Percentiles rank a stretch among this genome's conserved stretches.
phyloP scores from a whole-genome alignment of 108 stramenopile species.

The Fragilariopsis cylindrus region DNA sequence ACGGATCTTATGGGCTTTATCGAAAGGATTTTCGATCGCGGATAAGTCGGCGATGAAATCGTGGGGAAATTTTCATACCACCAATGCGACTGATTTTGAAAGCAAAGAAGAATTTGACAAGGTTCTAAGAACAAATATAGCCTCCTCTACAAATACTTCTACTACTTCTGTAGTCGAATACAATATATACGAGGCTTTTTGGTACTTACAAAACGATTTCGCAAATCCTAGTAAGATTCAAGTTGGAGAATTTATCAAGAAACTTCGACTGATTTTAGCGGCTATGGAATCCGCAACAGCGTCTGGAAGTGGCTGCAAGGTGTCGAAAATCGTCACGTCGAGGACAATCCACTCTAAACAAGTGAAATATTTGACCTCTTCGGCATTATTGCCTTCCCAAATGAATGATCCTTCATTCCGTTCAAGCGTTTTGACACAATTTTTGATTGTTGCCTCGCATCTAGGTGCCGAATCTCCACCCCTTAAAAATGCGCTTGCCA shows the following conservation, averaged over 20 bases:
- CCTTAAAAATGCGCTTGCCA: conserved; percentile 35
- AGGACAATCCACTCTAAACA: conserved; percentile 23
- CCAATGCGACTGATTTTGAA: conserved; percentile 31
- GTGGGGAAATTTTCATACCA: conserved; percentile 63
- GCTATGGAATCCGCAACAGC: conserved; percentile 55
- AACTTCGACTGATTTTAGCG: conserved; percentile 47
- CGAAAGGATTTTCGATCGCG: conserved; percentile 66
- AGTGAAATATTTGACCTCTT: conserved; percentile 61
- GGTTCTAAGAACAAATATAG: background rate
- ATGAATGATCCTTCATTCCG: conserved; percentile 61
- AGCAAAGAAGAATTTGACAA: conserved; percentile 21
- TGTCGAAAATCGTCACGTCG: background rate
- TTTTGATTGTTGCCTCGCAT: conserved; percentile 64
- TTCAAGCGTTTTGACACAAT: conserved; percentile 61
- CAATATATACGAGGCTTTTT: conserved; percentile 72
- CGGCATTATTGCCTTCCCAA: conserved; percentile 60
- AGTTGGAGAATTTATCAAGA: conserved; percentile 51
- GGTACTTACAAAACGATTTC: conserved; percentile 79
- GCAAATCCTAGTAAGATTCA: conserved; percentile 56
- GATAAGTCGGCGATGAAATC: conserved; percentile 74
- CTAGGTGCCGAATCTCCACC: conserved; percentile 45
- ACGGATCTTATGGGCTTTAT: conserved; percentile 53
- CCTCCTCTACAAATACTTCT: background rate
- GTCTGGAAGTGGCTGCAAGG: background rate
- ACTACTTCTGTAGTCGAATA: conserved; percentile 36